Evolutionary conservation across 495 filamentous ascomycete genomes (phyloP), one percentile per base, ranked within the genome.

Genomic region (Arthonia radiata): DNA sequence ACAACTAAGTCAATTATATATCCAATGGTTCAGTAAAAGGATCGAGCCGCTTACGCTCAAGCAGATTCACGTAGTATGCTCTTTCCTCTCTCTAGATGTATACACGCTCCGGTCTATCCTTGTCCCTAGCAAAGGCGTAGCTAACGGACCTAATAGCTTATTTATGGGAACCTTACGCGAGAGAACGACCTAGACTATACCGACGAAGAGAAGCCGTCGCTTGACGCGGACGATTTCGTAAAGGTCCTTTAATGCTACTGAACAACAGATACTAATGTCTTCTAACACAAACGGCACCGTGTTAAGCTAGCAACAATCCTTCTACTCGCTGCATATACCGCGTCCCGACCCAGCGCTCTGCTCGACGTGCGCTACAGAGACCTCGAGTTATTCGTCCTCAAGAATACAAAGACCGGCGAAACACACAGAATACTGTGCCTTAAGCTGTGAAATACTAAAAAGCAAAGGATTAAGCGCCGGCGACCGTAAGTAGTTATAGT

Each of bases 301-400:
- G 31, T 33, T 6, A 15, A 33, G 17, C 26, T 33, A 13, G 31
- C 31, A 1, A 17, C 31, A 18, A 30, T 33, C 15, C 31, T 33
- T 10, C 17, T 33, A 2, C 6, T 27, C 4, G 15, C 25, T 13
- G 25, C 25, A 16, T 27, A 11, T 5, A 24, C 2, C 2, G 22
- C n/a, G 2, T 24, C 5, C 2, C 2, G 5, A 5, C 22, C 22
- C 2, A 2, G 5, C 2, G 22, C 22, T 2, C 22, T 24, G 11
- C 22, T 24, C 5, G 2, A n/a, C 22, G 2, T 24, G 5, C 11
- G 2, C 2, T 24, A 24, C 5, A 4, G 22, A n/a, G 29, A 31
- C 12, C 23, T 31, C 11, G 10, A 24, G n/a, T 22, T 31, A 2
- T 31, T 15, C 10, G 29, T 31, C 10, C 11, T 15, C 8, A 29